Evolutionary conservation across 164 flowering plant genomes (phyloP).

Genomic region (Kalanchoe fedtschenkoi): DNA sequence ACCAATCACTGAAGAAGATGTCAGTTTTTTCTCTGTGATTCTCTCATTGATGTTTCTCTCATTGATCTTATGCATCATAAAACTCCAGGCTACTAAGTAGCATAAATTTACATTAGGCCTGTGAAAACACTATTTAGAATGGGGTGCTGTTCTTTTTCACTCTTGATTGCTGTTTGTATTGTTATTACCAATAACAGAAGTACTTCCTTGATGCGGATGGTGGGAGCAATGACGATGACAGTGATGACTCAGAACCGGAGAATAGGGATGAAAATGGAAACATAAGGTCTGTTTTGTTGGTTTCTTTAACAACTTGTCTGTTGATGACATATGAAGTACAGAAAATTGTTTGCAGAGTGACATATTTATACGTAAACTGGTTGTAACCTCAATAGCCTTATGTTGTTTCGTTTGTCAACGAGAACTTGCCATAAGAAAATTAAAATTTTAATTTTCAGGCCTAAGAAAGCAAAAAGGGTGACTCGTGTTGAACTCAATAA

Average conservation of each 20-base stretch:
- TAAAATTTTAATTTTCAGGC: conserved; percentile 26
- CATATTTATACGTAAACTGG: too few relatives aligned
- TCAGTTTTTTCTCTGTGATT: conserved; percentile 27
- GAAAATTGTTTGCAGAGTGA: background rate
- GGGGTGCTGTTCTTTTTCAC: background rate
- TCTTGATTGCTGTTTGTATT: background rate
- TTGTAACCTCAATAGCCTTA: background rate
- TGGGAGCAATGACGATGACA: background rate
- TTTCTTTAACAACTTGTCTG: background rate
- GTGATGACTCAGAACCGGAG: conserved; percentile 1
- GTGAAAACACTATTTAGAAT: background rate
- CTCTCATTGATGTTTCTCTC: conserved; percentile 1
- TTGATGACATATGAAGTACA: too few relatives aligned
- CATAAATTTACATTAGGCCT: background rate
- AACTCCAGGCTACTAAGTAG: background rate
- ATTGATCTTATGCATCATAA: background rate
- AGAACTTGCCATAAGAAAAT: background rate
- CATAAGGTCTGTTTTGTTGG: background rate
- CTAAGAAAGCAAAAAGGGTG: conserved; percentile 42
- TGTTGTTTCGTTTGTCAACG: background rate
- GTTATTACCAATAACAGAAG: conserved; percentile 1
- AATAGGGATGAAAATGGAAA: background rate
- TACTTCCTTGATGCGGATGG: conserved; percentile 10
- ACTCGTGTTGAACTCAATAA: conserved; percentile 68
- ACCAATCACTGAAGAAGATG: conserved; percentile 68